Conservation (phyloP, 192 early-diverging fungal species). For the Entophlyctis luteolus region DNA sequence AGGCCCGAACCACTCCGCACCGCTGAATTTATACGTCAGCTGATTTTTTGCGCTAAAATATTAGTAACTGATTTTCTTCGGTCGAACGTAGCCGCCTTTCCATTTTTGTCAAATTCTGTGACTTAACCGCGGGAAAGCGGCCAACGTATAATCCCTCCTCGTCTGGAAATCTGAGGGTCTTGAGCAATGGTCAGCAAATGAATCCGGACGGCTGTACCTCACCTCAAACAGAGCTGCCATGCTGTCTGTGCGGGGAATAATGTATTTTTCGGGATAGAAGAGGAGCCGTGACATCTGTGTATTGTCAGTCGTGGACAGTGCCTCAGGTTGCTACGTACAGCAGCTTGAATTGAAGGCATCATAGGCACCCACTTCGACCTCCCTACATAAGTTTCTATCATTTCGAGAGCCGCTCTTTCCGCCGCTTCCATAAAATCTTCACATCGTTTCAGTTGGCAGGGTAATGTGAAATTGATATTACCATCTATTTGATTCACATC, state of each 20-base stretch:
- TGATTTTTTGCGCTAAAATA: no score
- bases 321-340: background rate
- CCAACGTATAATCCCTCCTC: constrained; percentile 31
- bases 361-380: constrained; percentile 19
- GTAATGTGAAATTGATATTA: background rate
- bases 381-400: constrained; percentile 20
- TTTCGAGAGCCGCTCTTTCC: constrained; percentile 15
- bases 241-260: constrained; percentile 12
- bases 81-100: constrained; percentile 16
- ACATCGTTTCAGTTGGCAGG: background rate
- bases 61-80: constrained; percentile 18
- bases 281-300: constrained; percentile 2
- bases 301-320: background rate
- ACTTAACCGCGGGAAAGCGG: constrained; percentile 8
- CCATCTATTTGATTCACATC: constrained; percentile 18
- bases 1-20: constrained; percentile 26
- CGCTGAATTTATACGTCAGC: constrained; percentile 13
- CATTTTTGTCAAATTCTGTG: constrained; percentile 22
- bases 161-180: constrained; percentile 25
- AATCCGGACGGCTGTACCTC: no score
- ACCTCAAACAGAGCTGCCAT: constrained; percentile 20
- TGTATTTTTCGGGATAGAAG: constrained; percentile 23
- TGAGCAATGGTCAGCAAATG: no score
- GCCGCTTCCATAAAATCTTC: constrained; percentile 21
- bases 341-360: background rate